Conservation (phyloP, 495 filamentous ascomycete species). For the Hypomontagnella submonticulosa region DNA sequence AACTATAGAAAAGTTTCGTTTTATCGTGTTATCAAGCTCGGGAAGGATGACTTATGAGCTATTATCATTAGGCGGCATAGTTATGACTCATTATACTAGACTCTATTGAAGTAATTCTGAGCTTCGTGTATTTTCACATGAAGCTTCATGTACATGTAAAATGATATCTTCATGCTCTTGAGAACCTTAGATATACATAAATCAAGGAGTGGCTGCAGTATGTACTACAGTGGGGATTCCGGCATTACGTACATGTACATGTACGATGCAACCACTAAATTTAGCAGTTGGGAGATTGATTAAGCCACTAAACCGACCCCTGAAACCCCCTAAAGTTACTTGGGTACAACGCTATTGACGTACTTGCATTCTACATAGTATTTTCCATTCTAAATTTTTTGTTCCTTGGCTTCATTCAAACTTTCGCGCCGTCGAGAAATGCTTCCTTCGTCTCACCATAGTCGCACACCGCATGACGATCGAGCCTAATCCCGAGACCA, state of each 20-base stretch:
- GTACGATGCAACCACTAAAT: conserved; percentile 29
- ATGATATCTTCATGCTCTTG: not conserved
- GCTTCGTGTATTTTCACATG: too few relatives aligned
- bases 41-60: too few relatives aligned
- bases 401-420: conserved; percentile 8
- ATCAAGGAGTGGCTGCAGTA: not conserved
- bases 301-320: conserved; percentile 10
- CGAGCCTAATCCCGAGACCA: not conserved
- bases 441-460: conserved; percentile 3
- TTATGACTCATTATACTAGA: too few relatives aligned
- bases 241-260: conserved; percentile 16
- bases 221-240: conserved; percentile 8
- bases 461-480: not conserved
- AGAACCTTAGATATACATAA: not conserved
- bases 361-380: conserved; percentile 1
- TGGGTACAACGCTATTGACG: conserved; percentile 20
- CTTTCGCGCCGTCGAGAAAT: conserved; percentile 3
- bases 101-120: too few relatives aligned
- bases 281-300: conserved; percentile 24
- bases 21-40: too few relatives aligned
- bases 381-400: conserved; percentile 14
- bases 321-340: conserved; percentile 34
- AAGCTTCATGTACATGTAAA: too few relatives aligned
- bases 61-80: too few relatives aligned
- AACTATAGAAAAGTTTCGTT: too few relatives aligned